Percentiles rank a stretch among this genome's conserved stretches.
These are phyloP conservation scores for Neoboletus magnificus DNA, from an alignment of 768 basidiomycete genomes.

Conservation along the genomic window DNA sequence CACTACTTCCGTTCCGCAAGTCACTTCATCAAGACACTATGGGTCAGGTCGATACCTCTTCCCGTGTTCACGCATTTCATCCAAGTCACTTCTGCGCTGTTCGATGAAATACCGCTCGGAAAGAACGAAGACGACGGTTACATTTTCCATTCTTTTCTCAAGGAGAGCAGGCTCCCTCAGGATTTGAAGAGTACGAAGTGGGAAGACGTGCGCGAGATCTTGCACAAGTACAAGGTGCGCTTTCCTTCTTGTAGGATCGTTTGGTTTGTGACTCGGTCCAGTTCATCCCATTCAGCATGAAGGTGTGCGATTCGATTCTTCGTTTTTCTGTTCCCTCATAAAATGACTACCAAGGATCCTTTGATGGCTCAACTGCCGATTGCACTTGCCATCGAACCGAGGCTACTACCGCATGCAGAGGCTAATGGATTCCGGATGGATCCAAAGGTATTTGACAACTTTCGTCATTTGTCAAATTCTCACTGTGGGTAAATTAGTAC, in stretches of 20 bases:
- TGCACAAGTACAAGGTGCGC: constrained; percentile 66
- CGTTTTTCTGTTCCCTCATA: constrained; percentile 3
- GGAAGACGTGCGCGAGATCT: constrained; percentile 61
- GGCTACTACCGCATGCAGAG: constrained; percentile 66
- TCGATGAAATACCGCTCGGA: constrained; percentile 62
- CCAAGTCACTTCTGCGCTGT: constrained; percentile 51
- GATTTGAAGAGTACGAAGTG: constrained; percentile 56
- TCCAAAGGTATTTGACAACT: constrained; percentile 49
- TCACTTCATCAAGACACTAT: constrained; percentile 71
- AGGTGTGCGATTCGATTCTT: constrained; percentile 39
- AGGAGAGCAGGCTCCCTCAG: constrained; percentile 65
- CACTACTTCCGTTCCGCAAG: constrained; percentile 72
- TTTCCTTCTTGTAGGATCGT: constrained; percentile 1
- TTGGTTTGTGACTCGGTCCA: constrained; percentile 29
- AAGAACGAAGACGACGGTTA: constrained; percentile 78
- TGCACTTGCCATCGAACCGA: constrained; percentile 72
- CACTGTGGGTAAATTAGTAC: constrained; percentile 44
- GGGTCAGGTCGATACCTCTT: constrained; percentile 66
- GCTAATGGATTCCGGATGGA: constrained; percentile 79
- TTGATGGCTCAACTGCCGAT: constrained; percentile 76
- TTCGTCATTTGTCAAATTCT: constrained; percentile 6
- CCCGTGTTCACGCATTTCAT: constrained; percentile 64
- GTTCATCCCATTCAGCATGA: constrained; percentile 78
- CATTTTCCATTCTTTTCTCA: constrained; percentile 61
- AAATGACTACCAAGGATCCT: constrained; percentile 50